Evolutionary conservation across 495 filamentous ascomycete genomes (phyloP).

Genomic region (Pyronema omphalodes): DNA sequence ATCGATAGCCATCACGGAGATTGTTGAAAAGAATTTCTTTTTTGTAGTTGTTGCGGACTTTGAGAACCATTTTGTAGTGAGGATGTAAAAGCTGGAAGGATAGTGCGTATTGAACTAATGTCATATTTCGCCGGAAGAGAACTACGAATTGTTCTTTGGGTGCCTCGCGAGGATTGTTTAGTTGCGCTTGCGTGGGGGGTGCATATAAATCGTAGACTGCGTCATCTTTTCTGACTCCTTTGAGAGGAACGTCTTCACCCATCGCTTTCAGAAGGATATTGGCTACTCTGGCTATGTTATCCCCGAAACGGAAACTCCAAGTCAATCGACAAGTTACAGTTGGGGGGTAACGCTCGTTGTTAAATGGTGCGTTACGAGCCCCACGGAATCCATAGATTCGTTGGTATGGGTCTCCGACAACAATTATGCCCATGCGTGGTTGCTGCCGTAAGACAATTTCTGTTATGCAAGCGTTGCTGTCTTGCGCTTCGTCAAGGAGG

Average conservation of each 20-base stretch:
- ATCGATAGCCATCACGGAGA: conserved; percentile 6
- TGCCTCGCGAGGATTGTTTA: not conserved
- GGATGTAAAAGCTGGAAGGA: conserved; percentile 6
- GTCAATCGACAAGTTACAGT: conserved; percentile 10
- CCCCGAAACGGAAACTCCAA: conserved; percentile 19
- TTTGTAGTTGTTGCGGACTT: conserved; percentile 2
- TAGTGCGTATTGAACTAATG: conserved; percentile 10
- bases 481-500: conserved; percentile 20
- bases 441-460: conserved; percentile 12
- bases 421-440: conserved; percentile 2
- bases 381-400: conserved; percentile 18
- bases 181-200: not conserved
- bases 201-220: not conserved
- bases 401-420: conserved; percentile 20
- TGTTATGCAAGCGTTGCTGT: conserved; percentile 12
- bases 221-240: conserved; percentile 11
- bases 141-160: conserved; percentile 7
- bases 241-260: conserved; percentile 8
- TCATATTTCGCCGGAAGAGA: conserved; percentile 16
- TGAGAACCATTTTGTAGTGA: conserved; percentile 4
- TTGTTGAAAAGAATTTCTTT: conserved; percentile 10
- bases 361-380: conserved; percentile 12
- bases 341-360: conserved; percentile 8
- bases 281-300: conserved; percentile 12
- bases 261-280: conserved; percentile 15